phyloP scores from a whole-genome alignment of 1,284 basidiomycete genomes.

The Phellopilus nigrolimitatus region DNA sequence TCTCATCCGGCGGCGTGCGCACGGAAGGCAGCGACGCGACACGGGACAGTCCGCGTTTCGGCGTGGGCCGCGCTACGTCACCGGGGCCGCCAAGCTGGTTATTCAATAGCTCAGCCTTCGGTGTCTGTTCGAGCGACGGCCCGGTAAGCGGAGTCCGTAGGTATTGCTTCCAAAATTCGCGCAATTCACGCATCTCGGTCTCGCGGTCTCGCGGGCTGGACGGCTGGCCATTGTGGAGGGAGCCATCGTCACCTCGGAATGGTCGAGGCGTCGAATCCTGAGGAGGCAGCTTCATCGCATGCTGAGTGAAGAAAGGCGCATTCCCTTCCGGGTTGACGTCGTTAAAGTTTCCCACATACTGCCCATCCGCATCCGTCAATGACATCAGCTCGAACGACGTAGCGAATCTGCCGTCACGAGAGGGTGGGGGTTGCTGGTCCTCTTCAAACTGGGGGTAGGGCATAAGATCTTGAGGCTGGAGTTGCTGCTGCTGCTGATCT shows the following conservation, averaged over 20 bases:
- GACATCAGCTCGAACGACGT: constrained; percentile 17
- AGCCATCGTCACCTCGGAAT: constrained; percentile 11
- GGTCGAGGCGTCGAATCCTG: constrained; percentile 20
- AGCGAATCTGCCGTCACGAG: constrained; percentile 18
- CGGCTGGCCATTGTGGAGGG: neutral
- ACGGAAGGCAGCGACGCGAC: constrained; percentile 62
- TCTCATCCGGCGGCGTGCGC: constrained; percentile 50
- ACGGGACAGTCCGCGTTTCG: constrained; percentile 40
- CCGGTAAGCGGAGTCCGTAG: constrained; percentile 64
- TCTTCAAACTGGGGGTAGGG: constrained; percentile 12
- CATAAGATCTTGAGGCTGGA: constrained; percentile 4
- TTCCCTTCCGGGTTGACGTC: constrained; percentile 1
- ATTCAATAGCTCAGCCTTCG: constrained; percentile 20
- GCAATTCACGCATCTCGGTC: constrained; percentile 51
- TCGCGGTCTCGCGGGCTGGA: constrained; percentile 32
- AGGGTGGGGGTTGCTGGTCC: constrained; percentile 12
- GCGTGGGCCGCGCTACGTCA: constrained; percentile 23
- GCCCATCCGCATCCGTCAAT: constrained; percentile 12
- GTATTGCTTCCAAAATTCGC: constrained; percentile 72
- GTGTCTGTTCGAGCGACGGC: constrained; percentile 31
- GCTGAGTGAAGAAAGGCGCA: constrained; percentile 20
- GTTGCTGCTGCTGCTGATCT: constrained; percentile 1
- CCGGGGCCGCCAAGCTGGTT: constrained; percentile 19
- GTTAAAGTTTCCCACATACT: constrained; percentile 12
- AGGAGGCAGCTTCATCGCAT: constrained; percentile 20